phyloP scores from a whole-genome alignment of 2,329 filamentous ascomycete species.

The Cercospora sp. region DNA sequence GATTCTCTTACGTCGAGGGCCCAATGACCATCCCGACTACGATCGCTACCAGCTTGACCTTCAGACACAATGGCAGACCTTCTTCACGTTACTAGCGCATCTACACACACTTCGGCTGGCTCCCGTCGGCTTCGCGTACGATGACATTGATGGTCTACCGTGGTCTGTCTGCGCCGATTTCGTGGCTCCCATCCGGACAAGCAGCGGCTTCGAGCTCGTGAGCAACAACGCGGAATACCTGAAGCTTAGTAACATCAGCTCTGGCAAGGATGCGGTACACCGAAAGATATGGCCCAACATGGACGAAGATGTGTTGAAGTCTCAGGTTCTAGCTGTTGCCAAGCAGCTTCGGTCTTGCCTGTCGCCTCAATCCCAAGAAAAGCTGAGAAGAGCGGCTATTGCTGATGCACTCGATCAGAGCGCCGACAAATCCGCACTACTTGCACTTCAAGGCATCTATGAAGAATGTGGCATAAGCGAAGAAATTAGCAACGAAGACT shows the following conservation, averaged over 20 bases:
- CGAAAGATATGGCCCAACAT: slow-evolving; percentile 8
- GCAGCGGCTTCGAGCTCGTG: slow-evolving; percentile 74
- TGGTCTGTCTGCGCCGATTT: slow-evolving; percentile 86
- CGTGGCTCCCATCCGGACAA: slow-evolving; percentile 75
- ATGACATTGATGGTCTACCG: slow-evolving; percentile 68
- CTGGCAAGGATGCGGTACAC: slow-evolving; percentile 1
- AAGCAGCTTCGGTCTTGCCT: slow-evolving; percentile 23
- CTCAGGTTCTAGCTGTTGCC: slow-evolving; percentile 28
- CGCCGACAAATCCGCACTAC: slow-evolving; percentile 49
- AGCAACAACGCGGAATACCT: slow-evolving; percentile 60
- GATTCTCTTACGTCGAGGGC: slow-evolving; percentile 62
- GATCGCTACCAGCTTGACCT: slow-evolving; percentile 71
- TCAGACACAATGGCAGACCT: slow-evolving; percentile 84
- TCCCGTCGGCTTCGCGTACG: slow-evolving; percentile 74
- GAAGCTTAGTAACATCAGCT: background rate
- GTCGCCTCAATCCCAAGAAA: slow-evolving; percentile 23
- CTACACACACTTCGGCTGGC: slow-evolving; percentile 84
- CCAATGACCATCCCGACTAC: slow-evolving; percentile 70
- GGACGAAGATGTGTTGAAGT: slow-evolving; percentile 31
- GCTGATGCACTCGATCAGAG: slow-evolving; percentile 21
- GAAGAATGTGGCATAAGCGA: slow-evolving; percentile 76
- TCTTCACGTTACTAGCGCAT: slow-evolving; percentile 82
- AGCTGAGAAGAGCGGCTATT: slow-evolving; percentile 18
- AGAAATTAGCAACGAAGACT: slow-evolving; percentile 80
- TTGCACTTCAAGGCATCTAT: slow-evolving; percentile 76